These are phyloP conservation scores for Pythium biforme DNA, from an alignment of 352 stramenopile species.

Conservation along the genomic window DNA sequence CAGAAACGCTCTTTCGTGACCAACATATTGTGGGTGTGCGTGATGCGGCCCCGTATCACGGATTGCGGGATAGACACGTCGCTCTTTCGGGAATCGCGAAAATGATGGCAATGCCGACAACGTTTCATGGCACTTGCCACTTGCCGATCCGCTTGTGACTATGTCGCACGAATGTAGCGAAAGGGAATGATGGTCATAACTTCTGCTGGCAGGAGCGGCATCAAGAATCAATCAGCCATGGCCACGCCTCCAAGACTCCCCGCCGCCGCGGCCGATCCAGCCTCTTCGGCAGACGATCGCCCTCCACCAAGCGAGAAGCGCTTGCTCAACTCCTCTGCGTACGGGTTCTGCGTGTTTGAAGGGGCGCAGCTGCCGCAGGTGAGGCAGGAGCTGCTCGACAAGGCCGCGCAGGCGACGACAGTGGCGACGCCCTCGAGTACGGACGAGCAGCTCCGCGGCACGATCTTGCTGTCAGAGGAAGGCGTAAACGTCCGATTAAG, in stretches of 20 bases:
- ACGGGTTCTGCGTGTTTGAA: slow-evolving; percentile 64
- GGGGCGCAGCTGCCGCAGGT: slow-evolving; percentile 36
- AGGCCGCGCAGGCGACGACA: slow-evolving; percentile 12
- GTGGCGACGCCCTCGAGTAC: background rate
- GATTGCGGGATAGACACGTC: no score
- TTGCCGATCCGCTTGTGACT: no score
- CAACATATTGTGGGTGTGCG: no score
- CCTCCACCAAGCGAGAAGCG: background rate
- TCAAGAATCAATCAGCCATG: no score
- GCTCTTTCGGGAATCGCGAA: no score
- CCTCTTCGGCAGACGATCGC: no score
- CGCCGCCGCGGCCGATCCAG: background rate
- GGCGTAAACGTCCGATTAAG: slow-evolving; percentile 70
- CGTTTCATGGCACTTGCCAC: no score
- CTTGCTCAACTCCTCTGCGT: slow-evolving; percentile 68
- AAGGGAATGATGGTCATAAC: background rate
- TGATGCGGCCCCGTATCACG: no score
- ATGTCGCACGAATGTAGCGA: slow-evolving; percentile 7
- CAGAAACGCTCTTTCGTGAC: no score
- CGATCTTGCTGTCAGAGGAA: slow-evolving; percentile 62
- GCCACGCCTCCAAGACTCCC: background rate
- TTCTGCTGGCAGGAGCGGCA: background rate
- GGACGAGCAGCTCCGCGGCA: slow-evolving; percentile 49
- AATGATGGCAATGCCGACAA: no score
- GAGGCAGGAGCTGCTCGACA: slow-evolving; percentile 36